These are phyloP conservation scores for Dactylonectria estremocensis DNA, from an alignment of 2,329 filamentous ascomycete species.

Conservation along the genomic window DNA sequence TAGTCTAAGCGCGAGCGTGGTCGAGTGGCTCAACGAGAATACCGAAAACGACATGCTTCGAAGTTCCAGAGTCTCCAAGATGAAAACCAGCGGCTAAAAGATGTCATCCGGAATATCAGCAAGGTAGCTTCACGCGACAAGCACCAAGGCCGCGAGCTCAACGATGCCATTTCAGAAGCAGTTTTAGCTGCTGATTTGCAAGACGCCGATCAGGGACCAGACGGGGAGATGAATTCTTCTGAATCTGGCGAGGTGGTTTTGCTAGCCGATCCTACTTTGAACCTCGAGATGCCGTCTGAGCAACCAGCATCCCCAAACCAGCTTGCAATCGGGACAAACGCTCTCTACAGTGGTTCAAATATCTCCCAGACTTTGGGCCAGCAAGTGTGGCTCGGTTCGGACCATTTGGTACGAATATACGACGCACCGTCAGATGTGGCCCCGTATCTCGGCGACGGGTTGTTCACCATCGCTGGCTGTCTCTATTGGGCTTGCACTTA, in stretches of 20 bases:
- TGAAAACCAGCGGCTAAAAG: conserved; percentile 43
- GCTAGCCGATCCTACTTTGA: not conserved
- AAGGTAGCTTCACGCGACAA: conserved; percentile 30
- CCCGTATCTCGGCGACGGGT: conserved; percentile 42
- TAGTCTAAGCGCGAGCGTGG: conserved; percentile 48
- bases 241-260: conserved; percentile 3
- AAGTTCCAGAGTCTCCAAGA: conserved; percentile 46
- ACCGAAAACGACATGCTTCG: conserved; percentile 46
- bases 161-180: conserved; percentile 36
- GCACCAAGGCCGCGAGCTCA: conserved; percentile 31
- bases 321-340: not conserved
- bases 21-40: conserved; percentile 46
- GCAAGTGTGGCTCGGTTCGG: conserved; percentile 42
- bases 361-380: conserved; percentile 16
- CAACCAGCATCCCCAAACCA: conserved; percentile 16
- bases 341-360: not conserved
- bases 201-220: not conserved
- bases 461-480: conserved; percentile 42
- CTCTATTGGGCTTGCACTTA: conserved; percentile 46
- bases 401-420: conserved; percentile 44
- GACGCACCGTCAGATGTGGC: conserved; percentile 39
- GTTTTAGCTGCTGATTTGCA: conserved; percentile 28
- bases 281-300: not conserved
- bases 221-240: conserved; percentile 8
- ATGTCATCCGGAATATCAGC: conserved; percentile 41